These are phyloP conservation scores for Allium fistulosum DNA, from an alignment of 106 monocot species.

Conservation along the genomic window DNA sequence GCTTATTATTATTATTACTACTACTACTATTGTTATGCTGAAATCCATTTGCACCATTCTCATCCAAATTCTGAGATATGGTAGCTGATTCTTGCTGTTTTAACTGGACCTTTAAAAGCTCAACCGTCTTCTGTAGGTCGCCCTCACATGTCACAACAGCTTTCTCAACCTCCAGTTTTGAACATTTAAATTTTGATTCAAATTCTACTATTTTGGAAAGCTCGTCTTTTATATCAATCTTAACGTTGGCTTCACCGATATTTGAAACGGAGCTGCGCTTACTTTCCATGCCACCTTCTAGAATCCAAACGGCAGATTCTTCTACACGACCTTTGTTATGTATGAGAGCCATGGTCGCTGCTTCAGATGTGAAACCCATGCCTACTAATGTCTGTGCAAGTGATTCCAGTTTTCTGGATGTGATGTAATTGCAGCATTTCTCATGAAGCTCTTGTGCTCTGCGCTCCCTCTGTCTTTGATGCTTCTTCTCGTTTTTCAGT, in stretches of 20 bases:
- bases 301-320: conserved; percentile 68
- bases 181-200: conserved; percentile 48
- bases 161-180: conserved; percentile 80
- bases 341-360: conserved; percentile 73
- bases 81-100: conserved; percentile 35
- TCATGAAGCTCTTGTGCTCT: conserved; percentile 79
- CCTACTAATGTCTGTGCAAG: conserved; percentile 62
- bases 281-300: conserved; percentile 34
- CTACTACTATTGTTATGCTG: conserved; percentile 1
- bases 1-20: too few relatives aligned
- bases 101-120: conserved; percentile 26
- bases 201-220: conserved; percentile 46
- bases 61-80: conserved; percentile 15
- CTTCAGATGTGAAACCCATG: conserved; percentile 79
- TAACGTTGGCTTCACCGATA: conserved; percentile 25
- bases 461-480: conserved; percentile 77
- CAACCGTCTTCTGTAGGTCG: conserved; percentile 57
- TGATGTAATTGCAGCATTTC: conserved; percentile 61
- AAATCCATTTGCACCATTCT: conserved; percentile 9
- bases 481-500: conserved; percentile 93
- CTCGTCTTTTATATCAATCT: conserved; percentile 71
- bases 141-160: conserved; percentile 64
- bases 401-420: conserved; percentile 69
- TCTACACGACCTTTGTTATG: conserved; percentile 56
- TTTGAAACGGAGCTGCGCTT: conserved; percentile 19